phyloP scores from a whole-genome alignment of 2,329 filamentous ascomycete species.

The Grosmannia serpens region DNA sequence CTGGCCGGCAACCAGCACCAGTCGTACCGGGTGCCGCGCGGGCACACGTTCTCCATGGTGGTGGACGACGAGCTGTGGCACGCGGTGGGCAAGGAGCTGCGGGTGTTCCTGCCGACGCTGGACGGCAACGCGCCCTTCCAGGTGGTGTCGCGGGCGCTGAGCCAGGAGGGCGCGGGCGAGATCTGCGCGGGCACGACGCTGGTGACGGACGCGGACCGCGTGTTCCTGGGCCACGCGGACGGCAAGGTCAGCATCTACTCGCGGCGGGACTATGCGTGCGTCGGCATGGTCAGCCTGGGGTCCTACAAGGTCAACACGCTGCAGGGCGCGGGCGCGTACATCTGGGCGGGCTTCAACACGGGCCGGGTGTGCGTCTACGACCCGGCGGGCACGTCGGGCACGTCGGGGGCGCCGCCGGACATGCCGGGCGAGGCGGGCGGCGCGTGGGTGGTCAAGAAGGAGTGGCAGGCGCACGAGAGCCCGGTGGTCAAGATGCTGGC shows the following conservation, averaged over 20 bases:
- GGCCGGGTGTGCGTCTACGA: constrained; percentile 93
- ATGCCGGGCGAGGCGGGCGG: constrained; percentile 47
- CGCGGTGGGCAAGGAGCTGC: constrained; percentile 74
- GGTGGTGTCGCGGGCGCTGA: constrained; percentile 58
- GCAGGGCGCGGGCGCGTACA: constrained; percentile 63
- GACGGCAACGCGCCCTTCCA: constrained; percentile 62
- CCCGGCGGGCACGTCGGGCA: constrained; percentile 29
- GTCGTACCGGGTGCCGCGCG: constrained; percentile 66
- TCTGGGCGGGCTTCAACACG: constrained; percentile 93
- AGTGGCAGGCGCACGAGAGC: constrained; percentile 84
- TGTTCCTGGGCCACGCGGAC: constrained; percentile 86
- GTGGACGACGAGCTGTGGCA: constrained; percentile 82
- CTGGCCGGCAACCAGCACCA: constrained; percentile 59
- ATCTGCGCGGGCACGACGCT: constrained; percentile 74
- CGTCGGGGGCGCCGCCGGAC: background rate
- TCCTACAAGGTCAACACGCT: constrained; percentile 91
- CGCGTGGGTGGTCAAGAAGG: constrained; percentile 85
- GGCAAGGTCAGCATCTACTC: constrained; percentile 95
- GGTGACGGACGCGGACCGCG: constrained; percentile 60
- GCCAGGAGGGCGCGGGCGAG: constrained; percentile 66
- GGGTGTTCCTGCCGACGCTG: constrained; percentile 65
- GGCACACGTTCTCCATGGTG: constrained; percentile 80
- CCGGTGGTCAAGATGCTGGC: constrained; percentile 67
- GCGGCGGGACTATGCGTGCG: constrained; percentile 59
- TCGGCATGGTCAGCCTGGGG: constrained; percentile 76